phyloP scores from a whole-genome alignment of 768 basidiomycete species.

The Mycena crocata region DNA sequence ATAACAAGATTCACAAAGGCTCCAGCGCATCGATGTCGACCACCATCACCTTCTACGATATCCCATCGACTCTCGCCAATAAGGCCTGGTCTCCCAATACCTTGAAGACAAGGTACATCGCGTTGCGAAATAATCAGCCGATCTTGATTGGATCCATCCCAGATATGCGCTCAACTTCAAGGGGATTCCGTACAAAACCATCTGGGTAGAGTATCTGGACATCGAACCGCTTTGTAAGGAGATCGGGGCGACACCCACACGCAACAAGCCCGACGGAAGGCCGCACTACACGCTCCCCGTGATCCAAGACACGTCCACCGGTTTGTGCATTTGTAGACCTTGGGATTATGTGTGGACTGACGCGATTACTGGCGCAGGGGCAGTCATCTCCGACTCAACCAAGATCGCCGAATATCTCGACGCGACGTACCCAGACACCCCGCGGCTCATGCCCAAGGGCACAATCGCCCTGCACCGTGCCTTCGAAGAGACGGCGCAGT shows the following conservation, averaged over 20 bases:
- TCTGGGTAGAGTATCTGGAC: slow-evolving; percentile 57
- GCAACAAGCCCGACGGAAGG: slow-evolving; percentile 37
- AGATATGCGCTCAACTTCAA: slow-evolving; percentile 33
- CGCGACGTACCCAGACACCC: slow-evolving; percentile 51
- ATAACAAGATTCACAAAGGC: too few relatives aligned
- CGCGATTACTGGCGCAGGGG: slow-evolving; percentile 6
- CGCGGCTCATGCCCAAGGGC: slow-evolving; percentile 43
- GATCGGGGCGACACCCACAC: slow-evolving; percentile 44
- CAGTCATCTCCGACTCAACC: slow-evolving; percentile 48
- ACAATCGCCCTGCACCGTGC: slow-evolving; percentile 34
- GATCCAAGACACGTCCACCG: slow-evolving; percentile 55
- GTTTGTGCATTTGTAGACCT: background rate
- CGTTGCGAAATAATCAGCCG: background rate
- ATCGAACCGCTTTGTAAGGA: slow-evolving; percentile 44
- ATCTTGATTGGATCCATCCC: background rate
- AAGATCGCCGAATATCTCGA: slow-evolving; percentile 58
- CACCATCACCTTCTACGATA: slow-evolving; percentile 8
- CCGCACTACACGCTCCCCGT: slow-evolving; percentile 51
- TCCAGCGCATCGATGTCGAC: background rate
- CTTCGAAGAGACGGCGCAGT: slow-evolving; percentile 10
- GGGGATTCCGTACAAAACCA: slow-evolving; percentile 46
- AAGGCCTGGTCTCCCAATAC: slow-evolving; percentile 1
- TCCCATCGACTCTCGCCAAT: slow-evolving; percentile 2
- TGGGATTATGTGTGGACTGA: background rate
- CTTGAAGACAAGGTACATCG: background rate